A percentile compares a stretch with the other conserved stretches of the same genome.
phyloP scores from a whole-genome alignment of 2,329 filamentous ascomycete genomes.

The Trichoderma semiorbis region DNA sequence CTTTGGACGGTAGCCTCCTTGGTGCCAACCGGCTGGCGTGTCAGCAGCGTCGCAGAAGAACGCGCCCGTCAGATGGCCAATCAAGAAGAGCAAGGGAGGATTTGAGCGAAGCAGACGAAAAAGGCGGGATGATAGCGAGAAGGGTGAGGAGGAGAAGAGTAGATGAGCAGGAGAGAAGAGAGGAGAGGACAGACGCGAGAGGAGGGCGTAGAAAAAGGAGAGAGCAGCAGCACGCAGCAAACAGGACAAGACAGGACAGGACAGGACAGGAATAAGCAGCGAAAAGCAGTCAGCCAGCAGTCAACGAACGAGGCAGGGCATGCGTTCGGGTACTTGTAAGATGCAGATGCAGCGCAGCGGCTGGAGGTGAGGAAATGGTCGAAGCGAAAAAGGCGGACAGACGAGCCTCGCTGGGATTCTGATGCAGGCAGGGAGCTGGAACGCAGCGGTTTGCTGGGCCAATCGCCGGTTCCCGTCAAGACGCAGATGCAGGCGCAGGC shows the following conservation, averaged over 20 bases:
- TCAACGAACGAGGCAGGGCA: not conserved
- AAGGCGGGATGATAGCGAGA: not conserved
- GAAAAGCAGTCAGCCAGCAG: not conserved
- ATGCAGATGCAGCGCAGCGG: not conserved
- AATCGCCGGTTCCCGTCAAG: not conserved
- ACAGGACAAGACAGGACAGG: not conserved
- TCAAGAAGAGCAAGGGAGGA: not conserved
- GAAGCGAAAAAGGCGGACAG: conserved; percentile 12
- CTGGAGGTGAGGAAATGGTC: not conserved
- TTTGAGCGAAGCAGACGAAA: not conserved
- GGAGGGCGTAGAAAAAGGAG: not conserved
- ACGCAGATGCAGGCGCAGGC: not conserved
- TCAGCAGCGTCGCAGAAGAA: conserved; percentile 18
- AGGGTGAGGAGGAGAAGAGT: not conserved
- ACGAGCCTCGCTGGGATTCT: not conserved
- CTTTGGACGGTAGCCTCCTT: conserved; percentile 14
- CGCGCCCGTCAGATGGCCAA: conserved; percentile 3
- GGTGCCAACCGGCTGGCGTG: conserved; percentile 18
- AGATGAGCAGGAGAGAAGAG: not conserved
- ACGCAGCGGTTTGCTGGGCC: conserved; percentile 2
- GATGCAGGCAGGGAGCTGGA: conserved; percentile 3
- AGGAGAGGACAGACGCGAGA: not conserved
- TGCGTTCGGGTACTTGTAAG: not conserved
- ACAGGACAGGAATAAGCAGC: not conserved
- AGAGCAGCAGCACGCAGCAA: not conserved